Evolutionary conservation across 441 rosid species (phyloP).

Genomic region (Eruca vesicaria): DNA sequence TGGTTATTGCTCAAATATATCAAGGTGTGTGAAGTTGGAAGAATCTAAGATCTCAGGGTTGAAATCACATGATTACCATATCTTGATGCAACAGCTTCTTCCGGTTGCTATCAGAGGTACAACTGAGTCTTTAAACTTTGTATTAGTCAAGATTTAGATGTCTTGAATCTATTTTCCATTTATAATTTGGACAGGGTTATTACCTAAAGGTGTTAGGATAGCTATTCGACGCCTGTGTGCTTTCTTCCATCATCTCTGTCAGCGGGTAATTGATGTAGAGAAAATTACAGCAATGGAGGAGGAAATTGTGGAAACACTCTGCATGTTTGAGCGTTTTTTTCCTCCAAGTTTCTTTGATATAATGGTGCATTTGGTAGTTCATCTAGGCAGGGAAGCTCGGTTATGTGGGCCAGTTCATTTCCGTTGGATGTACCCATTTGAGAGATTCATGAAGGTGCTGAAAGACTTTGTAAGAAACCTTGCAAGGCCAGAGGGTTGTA

Average conservation of each 20-base stretch:
- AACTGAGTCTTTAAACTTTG: neutral
- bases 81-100: neutral
- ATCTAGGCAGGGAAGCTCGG: neutral
- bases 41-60: neutral
- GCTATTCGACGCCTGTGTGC: neutral
- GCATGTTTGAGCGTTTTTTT: neutral
- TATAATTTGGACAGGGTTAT: neutral
- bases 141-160: neutral
- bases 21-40: neutral
- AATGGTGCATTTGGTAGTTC: neutral
- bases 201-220: neutral
- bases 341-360: neutral
- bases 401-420: neutral
- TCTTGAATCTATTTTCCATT: neutral
- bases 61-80: neutral
- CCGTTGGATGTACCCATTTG: neutral
- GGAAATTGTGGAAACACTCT: neutral
- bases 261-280: neutral
- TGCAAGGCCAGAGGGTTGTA: neutral
- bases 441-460: neutral
- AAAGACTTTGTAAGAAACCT: neutral
- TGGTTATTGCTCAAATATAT: neutral
- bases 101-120: neutral
- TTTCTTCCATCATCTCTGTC: neutral
- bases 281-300: neutral